phyloP scores from a whole-genome alignment of 352 stramenopile genomes.

The Aphanomyces euteiches region DNA sequence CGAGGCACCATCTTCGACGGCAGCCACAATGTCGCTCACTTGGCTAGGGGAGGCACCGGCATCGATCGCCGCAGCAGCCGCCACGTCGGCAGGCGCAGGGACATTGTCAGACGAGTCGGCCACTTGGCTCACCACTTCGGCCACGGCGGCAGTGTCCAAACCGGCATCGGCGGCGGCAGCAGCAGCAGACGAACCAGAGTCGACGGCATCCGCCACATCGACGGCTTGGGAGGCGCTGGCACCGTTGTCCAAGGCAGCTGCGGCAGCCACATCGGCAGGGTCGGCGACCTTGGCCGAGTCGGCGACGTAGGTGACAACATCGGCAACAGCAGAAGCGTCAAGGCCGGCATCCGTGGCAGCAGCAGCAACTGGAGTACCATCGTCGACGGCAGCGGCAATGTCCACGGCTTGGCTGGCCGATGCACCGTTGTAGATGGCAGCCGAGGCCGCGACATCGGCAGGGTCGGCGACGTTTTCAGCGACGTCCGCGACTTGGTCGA shows the following conservation, averaged over 20 bases:
- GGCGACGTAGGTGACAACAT: not conserved
- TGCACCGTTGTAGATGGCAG: too few relatives aligned
- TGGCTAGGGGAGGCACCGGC: not conserved
- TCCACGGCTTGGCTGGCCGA: too few relatives aligned
- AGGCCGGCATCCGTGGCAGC: not conserved
- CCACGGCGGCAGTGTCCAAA: not conserved
- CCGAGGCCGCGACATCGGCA: too few relatives aligned
- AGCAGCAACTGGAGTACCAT: not conserved
- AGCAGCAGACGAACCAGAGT: not conserved
- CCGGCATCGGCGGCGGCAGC: not conserved
- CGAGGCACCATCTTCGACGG: constrained; percentile 5
- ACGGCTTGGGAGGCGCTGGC: not conserved
- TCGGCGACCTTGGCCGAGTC: not conserved
- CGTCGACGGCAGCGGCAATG: not conserved
- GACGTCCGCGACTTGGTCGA: too few relatives aligned
- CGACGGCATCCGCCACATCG: constrained; percentile 3
- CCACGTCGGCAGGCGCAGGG: constrained; percentile 1
- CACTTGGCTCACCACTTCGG: not conserved
- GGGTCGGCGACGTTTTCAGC: too few relatives aligned
- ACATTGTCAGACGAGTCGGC: not conserved
- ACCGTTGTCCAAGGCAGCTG: not conserved
- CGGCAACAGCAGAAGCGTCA: not conserved
- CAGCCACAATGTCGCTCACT: not conserved
- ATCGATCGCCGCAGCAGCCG: not conserved
- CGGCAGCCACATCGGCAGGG: constrained; percentile 1